Base-by-base conservation (phyloP, 305 asterid genomes). In the Solanum hybrid region DNA sequence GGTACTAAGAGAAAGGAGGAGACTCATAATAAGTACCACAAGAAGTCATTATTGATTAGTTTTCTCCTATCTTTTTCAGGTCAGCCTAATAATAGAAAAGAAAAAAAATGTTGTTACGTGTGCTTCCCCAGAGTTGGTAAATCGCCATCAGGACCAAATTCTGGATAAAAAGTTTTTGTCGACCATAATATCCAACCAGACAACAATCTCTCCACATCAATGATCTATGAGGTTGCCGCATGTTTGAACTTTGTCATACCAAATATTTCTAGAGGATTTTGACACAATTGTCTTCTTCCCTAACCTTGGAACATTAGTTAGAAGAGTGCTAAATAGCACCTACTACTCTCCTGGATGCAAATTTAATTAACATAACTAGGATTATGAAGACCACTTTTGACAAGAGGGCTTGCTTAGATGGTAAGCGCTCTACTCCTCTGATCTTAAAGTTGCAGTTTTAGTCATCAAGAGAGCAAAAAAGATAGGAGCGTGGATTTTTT, bases 71-170 rank as follows among this genome's bases (percentile, higher is more conserved):
- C 51, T 89, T 73, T 86, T 32, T 79, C 80, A 12, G 31, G 34
- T 78, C 35, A 81, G 79, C 12, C 91, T 40, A 87, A 72, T 36
- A 78, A 78, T 78, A 35, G 32, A 36, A 34, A 73, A 31, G 24
- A 8, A 78, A 76, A 56, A 78, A 88, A 64, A 78, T 60, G 79
- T 81, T 85, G 86, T 88, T 78, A 56, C 80, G 66, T 90, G 91
- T 92, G 93, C 88, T 88, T 81, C 85, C 81, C 27, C 79, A 86
- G 85, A 84, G 82, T 66, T 77, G 87, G 90, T 60, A 92, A 78
- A 90, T 92, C 93, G 36, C 88, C 90, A 91, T 92, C 94, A 1
- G 22, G 87, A 51, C 87, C 82, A 80, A 69, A 73, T 69, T 69
- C 88, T 86, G 51, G 80, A 27, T 32, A 76, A 89, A 66, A 89